Conservation (phyloP, 805 yeast species). For the Kluyveromyces nonfermentans region DNA sequence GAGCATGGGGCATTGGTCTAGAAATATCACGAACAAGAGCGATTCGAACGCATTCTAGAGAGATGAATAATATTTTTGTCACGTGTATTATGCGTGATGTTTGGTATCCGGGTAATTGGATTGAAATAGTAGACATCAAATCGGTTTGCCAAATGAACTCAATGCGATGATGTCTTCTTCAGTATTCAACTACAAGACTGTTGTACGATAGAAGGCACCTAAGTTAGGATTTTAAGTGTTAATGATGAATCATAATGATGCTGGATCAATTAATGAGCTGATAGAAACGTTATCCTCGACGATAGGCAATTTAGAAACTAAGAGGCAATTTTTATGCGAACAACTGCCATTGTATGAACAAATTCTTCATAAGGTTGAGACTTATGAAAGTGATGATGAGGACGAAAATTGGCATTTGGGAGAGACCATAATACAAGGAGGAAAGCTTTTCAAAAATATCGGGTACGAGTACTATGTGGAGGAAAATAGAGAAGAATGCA, state of each 20-base stretch:
- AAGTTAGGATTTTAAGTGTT: no score
- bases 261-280: slow-evolving; percentile 8
- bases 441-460: slow-evolving; percentile 19
- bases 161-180: no score
- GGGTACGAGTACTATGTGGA: slow-evolving; percentile 29
- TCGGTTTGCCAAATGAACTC: no score
- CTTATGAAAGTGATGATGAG: slow-evolving; percentile 3
- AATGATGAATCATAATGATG: background rate
- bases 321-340: slow-evolving; percentile 19
- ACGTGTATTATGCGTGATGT: no score
- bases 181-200: no score
- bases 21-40: no score
- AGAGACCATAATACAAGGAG: slow-evolving; percentile 21
- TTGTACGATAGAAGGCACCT: no score
- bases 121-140: no score
- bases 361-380: slow-evolving; percentile 2
- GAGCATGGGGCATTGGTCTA: no score
- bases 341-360: slow-evolving; percentile 11
- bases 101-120: no score
- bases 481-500: slow-evolving; percentile 16
- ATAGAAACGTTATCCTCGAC: slow-evolving; percentile 16
- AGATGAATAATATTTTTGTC: no score
- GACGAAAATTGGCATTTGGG: slow-evolving; percentile 15
- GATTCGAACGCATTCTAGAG: no score
- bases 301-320: slow-evolving; percentile 14